Evolutionary conservation across 805 yeast species (phyloP).

Genomic region (Jamesozyma piceae): DNA sequence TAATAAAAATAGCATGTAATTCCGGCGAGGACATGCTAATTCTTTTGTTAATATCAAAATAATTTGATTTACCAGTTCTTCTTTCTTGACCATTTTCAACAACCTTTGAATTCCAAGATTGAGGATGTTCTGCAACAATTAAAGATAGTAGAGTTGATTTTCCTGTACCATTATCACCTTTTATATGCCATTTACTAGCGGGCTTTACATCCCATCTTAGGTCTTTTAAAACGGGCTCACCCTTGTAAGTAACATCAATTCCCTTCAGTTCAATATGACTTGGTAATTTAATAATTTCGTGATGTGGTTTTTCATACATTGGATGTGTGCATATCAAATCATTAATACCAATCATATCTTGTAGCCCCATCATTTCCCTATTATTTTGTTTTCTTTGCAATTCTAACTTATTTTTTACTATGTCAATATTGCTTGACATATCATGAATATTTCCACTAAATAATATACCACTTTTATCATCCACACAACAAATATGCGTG

Average conservation of each 20-base stretch:
- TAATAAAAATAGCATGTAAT: conserved; percentile 78
- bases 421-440: conserved; percentile 16
- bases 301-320: conserved; percentile 10
- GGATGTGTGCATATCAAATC: conserved; percentile 21
- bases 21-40: conserved; percentile 92
- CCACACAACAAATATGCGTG: conserved; percentile 57
- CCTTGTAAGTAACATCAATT: conserved; percentile 59
- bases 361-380: not conserved
- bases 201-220: conserved; percentile 56
- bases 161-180: conserved; percentile 89
- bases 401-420: conserved; percentile 13
- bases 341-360: conserved; percentile 8
- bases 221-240: conserved; percentile 47
- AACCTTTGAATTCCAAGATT: conserved; percentile 76
- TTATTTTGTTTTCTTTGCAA: not conserved
- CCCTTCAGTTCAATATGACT: conserved; percentile 45
- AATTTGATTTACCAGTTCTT: conserved; percentile 63
- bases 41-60: conserved; percentile 65
- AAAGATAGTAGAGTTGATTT: conserved; percentile 80
- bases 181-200: conserved; percentile 81
- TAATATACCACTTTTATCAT: conserved; percentile 40
- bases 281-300: conserved; percentile 9
- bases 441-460: conserved; percentile 38
- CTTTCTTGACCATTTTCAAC: conserved; percentile 55
- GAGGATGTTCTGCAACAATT: conserved; percentile 92